phyloP scores from a whole-genome alignment of 805 yeast species.

The Myxozyma mucilagina region DNA sequence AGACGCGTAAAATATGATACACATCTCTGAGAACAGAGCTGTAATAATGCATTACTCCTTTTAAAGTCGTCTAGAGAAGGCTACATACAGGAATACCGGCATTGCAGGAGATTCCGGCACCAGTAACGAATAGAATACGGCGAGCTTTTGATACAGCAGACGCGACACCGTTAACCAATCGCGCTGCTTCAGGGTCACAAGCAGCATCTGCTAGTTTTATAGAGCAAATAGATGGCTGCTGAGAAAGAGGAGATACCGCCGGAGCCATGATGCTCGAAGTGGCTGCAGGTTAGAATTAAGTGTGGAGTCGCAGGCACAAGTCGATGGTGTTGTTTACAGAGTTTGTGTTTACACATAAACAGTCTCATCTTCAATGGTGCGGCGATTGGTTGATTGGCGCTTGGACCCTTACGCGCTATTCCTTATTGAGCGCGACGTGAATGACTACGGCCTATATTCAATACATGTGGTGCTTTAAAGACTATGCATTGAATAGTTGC shows the following conservation, averaged over 20 bases:
- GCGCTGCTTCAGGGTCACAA: neutral
- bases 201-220: conserved; percentile 16
- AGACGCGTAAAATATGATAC: neutral
- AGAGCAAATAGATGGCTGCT: neutral
- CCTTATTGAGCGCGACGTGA: neutral
- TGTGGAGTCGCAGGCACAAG: too few species aligned
- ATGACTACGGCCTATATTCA: neutral
- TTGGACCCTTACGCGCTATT: conserved; percentile 1
- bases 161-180: conserved; percentile 10
- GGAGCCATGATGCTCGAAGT: too few species aligned
- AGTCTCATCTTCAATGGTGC: neutral
- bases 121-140: conserved; percentile 41
- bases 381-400: conserved; percentile 2
- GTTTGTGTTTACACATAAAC: neutral
- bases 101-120: conserved; percentile 95
- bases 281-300: too few species aligned
- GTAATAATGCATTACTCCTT: neutral
- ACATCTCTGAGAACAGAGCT: neutral
- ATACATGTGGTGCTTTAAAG: too few species aligned
- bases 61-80: neutral
- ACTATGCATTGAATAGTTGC: too few species aligned
- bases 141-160: conserved; percentile 14
- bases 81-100: conserved; percentile 79
- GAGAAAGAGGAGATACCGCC: neutral
- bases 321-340: neutral